Conservation (phyloP, 2,329 filamentous ascomycete species). For the Hypoxylon rubiginosum region DNA sequence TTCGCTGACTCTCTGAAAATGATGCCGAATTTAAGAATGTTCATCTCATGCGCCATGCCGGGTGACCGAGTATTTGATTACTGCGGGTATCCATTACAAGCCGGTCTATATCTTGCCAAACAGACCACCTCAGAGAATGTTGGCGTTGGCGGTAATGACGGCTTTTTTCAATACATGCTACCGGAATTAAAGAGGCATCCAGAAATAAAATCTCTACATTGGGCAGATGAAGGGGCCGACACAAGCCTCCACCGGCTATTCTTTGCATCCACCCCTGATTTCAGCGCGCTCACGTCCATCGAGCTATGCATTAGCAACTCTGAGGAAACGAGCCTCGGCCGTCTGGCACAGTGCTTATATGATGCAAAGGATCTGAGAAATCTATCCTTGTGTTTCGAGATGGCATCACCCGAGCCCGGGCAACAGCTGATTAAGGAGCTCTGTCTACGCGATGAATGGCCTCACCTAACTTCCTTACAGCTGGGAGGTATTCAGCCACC, state of each 20-base stretch:
- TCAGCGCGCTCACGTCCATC: background rate
- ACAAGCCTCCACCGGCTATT: background rate
- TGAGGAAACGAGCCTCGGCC: background rate
- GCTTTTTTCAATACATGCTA: background rate
- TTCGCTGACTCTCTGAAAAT: background rate
- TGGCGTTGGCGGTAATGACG: background rate
- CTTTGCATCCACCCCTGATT: background rate
- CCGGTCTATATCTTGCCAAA: background rate
- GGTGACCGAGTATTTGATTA: constrained; percentile 1
- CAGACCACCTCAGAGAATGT: no score
- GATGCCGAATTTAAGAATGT: constrained; percentile 6
- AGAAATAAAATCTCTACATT: background rate
- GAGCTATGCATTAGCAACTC: background rate
- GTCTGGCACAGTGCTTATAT: background rate
- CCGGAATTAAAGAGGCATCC: background rate
- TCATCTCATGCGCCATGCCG: constrained; percentile 14
- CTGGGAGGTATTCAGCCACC: background rate
- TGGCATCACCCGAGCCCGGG: background rate
- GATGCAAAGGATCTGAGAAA: background rate
- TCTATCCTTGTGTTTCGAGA: constrained; percentile 1
- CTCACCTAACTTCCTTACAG: background rate
- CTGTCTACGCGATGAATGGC: background rate
- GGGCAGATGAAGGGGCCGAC: background rate
- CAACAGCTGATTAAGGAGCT: background rate
- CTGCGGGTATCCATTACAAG: constrained; percentile 2